Conservation (phyloP, 345 rosid genomes). For the Dipteronia dyeriana region DNA sequence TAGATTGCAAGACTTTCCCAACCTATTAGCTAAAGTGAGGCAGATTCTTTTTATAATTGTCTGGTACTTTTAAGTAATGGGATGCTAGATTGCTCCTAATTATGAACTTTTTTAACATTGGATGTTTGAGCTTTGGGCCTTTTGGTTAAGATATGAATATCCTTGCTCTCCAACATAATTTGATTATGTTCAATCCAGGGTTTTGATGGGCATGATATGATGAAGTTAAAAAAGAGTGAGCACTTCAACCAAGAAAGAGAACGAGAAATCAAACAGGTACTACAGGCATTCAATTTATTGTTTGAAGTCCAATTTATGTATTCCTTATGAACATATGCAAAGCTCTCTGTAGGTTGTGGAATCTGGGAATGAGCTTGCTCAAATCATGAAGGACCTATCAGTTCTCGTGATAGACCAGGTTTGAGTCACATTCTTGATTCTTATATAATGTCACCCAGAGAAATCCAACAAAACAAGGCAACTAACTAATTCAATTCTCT, state of each 20-base stretch:
- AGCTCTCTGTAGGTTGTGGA: slow-evolving; percentile 65
- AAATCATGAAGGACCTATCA: slow-evolving; percentile 92
- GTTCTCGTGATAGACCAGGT: slow-evolving; percentile 98
- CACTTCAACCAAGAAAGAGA: slow-evolving; percentile 75
- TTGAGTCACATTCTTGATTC: not conserved
- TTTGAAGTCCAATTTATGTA: not conserved
- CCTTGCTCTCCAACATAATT: not conserved
- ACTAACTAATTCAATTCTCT: slow-evolving; percentile 13
- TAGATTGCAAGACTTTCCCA: not conserved
- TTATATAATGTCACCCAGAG: not conserved
- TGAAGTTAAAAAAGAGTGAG: slow-evolving; percentile 77
- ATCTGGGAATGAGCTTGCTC: slow-evolving; percentile 94
- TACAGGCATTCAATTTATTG: slow-evolving; percentile 9
- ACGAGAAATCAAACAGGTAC: slow-evolving; percentile 90
- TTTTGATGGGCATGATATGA: slow-evolving; percentile 76
- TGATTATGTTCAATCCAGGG: slow-evolving; percentile 10
- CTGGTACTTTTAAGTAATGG: not conserved
- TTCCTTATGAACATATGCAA: not conserved
- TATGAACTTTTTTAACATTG: not conserved
- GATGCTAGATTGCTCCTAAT: not conserved
- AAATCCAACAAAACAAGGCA: not conserved
- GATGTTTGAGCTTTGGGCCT: not conserved
- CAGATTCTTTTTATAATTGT: not conserved
- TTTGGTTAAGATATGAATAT: not conserved
- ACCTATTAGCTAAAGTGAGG: not conserved